Evolutionary conservation across 169 alveolate species (phyloP), one percentile per base, ranked within the genome.

Genomic region (Eimeria necatrix): DNA sequence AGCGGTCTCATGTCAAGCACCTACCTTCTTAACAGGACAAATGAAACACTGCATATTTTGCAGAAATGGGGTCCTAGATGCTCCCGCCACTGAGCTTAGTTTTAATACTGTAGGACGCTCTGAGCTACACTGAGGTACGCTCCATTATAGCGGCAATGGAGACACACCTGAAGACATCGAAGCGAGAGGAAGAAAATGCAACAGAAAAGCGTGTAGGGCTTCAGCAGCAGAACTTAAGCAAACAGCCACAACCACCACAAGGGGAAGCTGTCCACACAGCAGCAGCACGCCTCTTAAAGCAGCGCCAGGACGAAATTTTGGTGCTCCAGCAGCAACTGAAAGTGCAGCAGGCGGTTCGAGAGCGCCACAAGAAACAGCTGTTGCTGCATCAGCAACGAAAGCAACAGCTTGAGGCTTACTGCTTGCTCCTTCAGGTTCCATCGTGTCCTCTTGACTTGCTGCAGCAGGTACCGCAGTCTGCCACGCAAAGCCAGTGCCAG

Each of bases 281-380:
- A 32, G 24, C 83, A 22, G 83, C 83, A n/a, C 83, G 83, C 6
- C 64, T 76, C 20, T 61, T 76, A 22, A 32, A 76, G 87, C 87
- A 76, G 87, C 87, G 87, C 16, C 87, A 76, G 20, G 61, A 8
- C 5, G 87, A 76, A 26, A 76, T 76, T 46, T 76, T 76, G 87
- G 41, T 76, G 87, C 64, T 76, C 46, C 87, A 76, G 87, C 87
- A 76, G 64, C 87, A 76, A 68, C 87, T 76, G 61, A 8, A 22
- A 20, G 87, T 41, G 87, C 61, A 68, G 78, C 78, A 68, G 78
- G 78, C 78, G 18, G 6, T 76, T 4, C 14, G 87, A 61, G 16
- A 9, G 59, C 87, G 87, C 10, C 87, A 76, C 32, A 61, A 76
- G 64, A 56, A 76, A 5, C 87, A 76, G 87, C 61, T 76, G 59